Base-by-base conservation (phyloP, 345 rosid species). In the Geranium brycei region DNA sequence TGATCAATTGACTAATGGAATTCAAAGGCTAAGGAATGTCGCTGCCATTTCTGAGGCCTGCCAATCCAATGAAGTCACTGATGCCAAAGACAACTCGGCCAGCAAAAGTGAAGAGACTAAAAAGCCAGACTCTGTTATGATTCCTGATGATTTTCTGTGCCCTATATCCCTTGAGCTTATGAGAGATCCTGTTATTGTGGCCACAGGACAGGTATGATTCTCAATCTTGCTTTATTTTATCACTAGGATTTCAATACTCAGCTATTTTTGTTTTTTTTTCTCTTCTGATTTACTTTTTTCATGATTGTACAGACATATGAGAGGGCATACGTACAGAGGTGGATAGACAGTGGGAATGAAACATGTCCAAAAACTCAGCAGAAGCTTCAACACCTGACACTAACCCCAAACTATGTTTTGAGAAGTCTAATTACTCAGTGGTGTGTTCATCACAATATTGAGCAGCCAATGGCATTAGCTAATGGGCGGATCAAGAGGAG, bases 291-390 rank as follows among this genome's bases (percentile, higher is more conserved):
- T 59, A 32, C 59, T n/a, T 55, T n/a, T 30, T 6, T 31, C 67
- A 51, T 66, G 41, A 71, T 74, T 67, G 23, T 76, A 69, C 95
- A 93, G 97, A 93, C 99, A 19, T 93, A 93, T 63, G 99, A 93
- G 74, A 88, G 99, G 72, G 84, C 87, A 7, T 91, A 85, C 81
- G 87, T 93, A 51, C 95, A 90, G 77, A 88, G 96, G 72, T 93
- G 99, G 99, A 88, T 93, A 17, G 96, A 93, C 73, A 78, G 87
- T 35, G 92, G 96, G 74, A 90, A 90, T 69, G 32, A 68, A 65
- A 85, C 95, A 18, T 93, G 99, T 70, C 99, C 99, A 1, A 93
- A 93, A 82, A 90, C 99, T 35, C 92, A 82, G 71, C 99, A 90
- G 82, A 88, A 84, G 77, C 99, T 93, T 19, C 80, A 82, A 51